phyloP scores from a whole-genome alignment of 2,329 filamentous ascomycete species.

The Pseudogymnoascus sp. region DNA sequence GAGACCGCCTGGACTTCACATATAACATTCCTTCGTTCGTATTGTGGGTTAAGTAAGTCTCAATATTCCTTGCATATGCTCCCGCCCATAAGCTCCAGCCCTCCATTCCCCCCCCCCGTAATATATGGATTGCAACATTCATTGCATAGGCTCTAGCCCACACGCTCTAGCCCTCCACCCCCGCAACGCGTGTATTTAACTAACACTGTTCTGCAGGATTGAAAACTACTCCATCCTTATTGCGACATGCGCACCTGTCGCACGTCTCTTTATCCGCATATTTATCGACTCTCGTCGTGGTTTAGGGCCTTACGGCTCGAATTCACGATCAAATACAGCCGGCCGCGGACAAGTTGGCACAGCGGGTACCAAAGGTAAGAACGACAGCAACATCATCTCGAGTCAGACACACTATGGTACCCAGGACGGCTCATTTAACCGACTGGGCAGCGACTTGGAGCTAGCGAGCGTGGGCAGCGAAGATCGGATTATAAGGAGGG shows the following conservation, averaged over 20 bases:
- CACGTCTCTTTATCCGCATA: conserved; percentile 28
- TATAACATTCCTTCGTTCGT: conserved; percentile 31
- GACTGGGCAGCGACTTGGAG: neutral
- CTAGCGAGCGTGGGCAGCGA: neutral
- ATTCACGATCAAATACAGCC: neutral
- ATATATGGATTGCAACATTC: no score
- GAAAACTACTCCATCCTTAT: conserved; percentile 32
- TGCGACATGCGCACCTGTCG: conserved; percentile 29
- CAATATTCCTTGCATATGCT: neutral
- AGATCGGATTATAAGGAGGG: neutral
- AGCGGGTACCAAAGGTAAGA: neutral
- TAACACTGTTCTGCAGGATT: conserved; percentile 22
- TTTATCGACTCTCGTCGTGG: conserved; percentile 22
- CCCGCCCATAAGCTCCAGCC: neutral
- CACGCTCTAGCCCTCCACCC: neutral
- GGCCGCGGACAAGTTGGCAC: neutral
- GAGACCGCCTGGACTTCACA: conserved; percentile 29
- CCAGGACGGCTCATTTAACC: neutral
- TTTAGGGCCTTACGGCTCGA: conserved; percentile 11
- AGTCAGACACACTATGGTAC: neutral
- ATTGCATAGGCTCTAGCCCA: no score
- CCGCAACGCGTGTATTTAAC: neutral
- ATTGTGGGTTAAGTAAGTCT: conserved; percentile 32
- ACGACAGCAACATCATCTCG: neutral
- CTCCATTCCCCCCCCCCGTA: neutral